phyloP scores from a whole-genome alignment of 2,329 filamentous ascomycete genomes.

The Ophiocordyceps sinensis region DNA sequence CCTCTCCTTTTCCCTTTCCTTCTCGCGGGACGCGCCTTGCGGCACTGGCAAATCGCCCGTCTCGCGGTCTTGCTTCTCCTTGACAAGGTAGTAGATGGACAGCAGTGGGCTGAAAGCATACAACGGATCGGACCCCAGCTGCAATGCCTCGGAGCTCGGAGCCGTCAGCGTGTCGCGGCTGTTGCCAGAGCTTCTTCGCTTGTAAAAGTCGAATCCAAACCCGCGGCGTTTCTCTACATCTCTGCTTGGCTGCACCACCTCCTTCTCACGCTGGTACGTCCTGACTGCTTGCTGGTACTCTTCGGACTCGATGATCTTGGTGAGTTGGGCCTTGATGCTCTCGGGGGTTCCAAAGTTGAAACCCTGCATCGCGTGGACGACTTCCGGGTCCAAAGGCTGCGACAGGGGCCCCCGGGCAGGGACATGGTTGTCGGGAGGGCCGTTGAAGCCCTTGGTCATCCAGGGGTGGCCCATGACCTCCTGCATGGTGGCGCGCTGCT shows the following conservation, averaged over 20 bases:
- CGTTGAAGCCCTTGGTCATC: conserved; percentile 85
- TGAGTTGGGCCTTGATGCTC: conserved; percentile 67
- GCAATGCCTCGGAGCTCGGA: conserved; percentile 74
- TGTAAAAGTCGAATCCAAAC: conserved; percentile 92
- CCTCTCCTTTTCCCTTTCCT: conserved; percentile 11
- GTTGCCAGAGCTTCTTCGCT: conserved; percentile 74
- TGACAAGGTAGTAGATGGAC: conserved; percentile 92
- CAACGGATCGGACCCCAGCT: conserved; percentile 69
- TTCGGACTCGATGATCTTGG: conserved; percentile 77
- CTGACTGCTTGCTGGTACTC: conserved; percentile 83
- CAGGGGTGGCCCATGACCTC: conserved; percentile 94
- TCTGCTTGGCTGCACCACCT: conserved; percentile 37
- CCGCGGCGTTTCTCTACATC: conserved; percentile 73
- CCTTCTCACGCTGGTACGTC: conserved; percentile 52
- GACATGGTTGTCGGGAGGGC: conserved; percentile 78
- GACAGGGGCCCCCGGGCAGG: conserved; percentile 73
- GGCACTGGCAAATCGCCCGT: conserved; percentile 24
- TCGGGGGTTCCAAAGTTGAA: conserved; percentile 93
- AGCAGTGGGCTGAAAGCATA: conserved; percentile 89
- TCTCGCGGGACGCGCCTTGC: conserved; percentile 26
- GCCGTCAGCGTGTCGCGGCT: conserved; percentile 77
- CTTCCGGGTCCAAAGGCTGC: conserved; percentile 66
- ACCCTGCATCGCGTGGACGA: conserved; percentile 88
- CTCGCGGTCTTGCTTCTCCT: conserved; percentile 83
- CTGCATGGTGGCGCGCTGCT: conserved; percentile 67